Percentiles rank a stretch among this genome's conserved stretches.
phyloP scores from a whole-genome alignment of 2,329 filamentous ascomycete genomes.

The Elsinoe arachidis region DNA sequence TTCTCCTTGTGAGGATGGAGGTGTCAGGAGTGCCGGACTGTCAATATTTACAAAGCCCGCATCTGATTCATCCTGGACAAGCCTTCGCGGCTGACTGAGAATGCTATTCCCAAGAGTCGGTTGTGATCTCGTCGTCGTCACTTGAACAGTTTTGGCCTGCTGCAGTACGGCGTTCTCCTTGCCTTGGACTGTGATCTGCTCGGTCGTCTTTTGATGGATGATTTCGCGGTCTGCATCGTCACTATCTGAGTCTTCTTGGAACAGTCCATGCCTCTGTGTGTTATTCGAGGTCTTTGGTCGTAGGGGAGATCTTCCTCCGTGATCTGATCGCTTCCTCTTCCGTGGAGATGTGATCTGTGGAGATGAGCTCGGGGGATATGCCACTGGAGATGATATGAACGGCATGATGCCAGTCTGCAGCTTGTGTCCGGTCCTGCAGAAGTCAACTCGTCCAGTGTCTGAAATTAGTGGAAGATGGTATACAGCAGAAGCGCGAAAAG shows the following conservation, averaged over 20 bases:
- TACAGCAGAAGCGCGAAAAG: background rate
- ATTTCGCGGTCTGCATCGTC: constrained; percentile 26
- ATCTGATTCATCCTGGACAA: background rate
- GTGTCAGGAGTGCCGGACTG: background rate
- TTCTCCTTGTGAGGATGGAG: background rate
- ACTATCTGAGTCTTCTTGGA: constrained; percentile 33
- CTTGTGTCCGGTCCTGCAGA: background rate
- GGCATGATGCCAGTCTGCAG: constrained; percentile 45
- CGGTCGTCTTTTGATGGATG: background rate
- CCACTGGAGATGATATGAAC: constrained; percentile 50
- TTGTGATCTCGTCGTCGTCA: background rate
- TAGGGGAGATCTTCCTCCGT: constrained; percentile 19
- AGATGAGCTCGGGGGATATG: constrained; percentile 46
- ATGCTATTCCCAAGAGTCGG: background rate
- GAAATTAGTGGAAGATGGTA: background rate
- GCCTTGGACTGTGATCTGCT: background rate
- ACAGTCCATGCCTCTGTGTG: constrained; percentile 30
- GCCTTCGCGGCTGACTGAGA: background rate
- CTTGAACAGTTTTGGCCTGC: background rate
- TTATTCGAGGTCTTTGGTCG: constrained; percentile 21
- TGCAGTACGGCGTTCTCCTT: background rate
- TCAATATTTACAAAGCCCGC: background rate
- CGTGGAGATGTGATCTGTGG: constrained; percentile 28
- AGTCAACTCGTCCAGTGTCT: background rate
- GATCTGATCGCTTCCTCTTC: constrained; percentile 28